A percentile compares a stretch with the other conserved stretches of the same genome.
These are phyloP conservation scores for Blastobotrys petasosporus DNA, from an alignment of 1,139 yeast genomes.

Conservation along the genomic window DNA sequence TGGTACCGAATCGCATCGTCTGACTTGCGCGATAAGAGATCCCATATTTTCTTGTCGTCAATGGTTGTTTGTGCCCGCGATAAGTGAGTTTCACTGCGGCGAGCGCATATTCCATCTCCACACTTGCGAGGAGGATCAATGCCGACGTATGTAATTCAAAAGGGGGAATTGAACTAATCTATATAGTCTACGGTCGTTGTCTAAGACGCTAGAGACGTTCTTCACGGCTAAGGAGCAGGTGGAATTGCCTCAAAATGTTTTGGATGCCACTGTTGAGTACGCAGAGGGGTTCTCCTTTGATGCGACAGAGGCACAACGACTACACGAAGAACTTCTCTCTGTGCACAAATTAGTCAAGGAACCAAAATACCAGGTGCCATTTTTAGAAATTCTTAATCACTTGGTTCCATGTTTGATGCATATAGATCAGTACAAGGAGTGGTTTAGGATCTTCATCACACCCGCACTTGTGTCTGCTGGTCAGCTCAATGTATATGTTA, in stretches of 20 bases:
- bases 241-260: constrained; percentile 16
- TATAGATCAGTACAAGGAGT: constrained; percentile 40
- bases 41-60: too few relatives aligned
- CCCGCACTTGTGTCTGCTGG: constrained; percentile 64
- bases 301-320: constrained; percentile 32
- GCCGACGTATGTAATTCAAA: neutral
- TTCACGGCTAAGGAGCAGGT: constrained; percentile 13
- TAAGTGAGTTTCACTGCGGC: too few relatives aligned
- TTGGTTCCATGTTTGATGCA: constrained; percentile 39
- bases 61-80: too few relatives aligned
- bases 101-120: too few relatives aligned
- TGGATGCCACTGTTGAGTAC: constrained; percentile 24
- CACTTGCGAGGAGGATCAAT: neutral
- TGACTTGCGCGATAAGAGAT: constrained; percentile 32
- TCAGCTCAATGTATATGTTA: constrained; percentile 35
- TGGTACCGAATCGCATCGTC: constrained; percentile 41
- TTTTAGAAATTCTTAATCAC: constrained; percentile 42
- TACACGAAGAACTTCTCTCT: constrained; percentile 47
- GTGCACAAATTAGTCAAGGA: constrained; percentile 40
- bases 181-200: constrained; percentile 16
- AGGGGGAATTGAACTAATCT: neutral
- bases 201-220: constrained; percentile 19
- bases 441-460: constrained; percentile 49
- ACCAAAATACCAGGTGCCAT: constrained; percentile 38
- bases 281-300: constrained; percentile 41